Percentiles rank a stretch among this genome's conserved stretches.
Evolutionary conservation across 306 rosid species (phyloP).

Genomic region (Mimosa bimucronata): DNA sequence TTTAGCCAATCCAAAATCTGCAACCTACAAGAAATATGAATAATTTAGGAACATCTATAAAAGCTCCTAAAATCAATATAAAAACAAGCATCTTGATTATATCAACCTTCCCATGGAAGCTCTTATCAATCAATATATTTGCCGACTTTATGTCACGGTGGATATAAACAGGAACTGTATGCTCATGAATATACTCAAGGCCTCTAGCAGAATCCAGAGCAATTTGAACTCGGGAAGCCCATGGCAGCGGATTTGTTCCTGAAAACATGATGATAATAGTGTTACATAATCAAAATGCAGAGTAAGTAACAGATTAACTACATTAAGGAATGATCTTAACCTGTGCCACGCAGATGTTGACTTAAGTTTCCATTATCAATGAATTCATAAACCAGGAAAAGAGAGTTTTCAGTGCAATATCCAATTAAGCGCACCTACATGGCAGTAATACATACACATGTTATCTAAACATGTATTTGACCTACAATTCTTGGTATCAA

Average conservation of each 20-base stretch:
- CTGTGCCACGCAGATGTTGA: background rate
- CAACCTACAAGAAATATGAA: background rate
- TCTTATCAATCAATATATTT: background rate
- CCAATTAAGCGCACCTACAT: constrained; percentile 1
- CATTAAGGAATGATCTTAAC: background rate
- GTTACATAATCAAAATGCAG: background rate
- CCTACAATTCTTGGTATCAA: background rate
- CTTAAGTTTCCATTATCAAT: background rate
- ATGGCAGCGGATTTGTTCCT: background rate
- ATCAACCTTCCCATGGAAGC: background rate
- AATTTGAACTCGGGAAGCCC: background rate
- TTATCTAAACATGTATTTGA: background rate
- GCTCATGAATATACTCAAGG: background rate
- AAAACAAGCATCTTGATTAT: background rate
- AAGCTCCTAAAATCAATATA: background rate
- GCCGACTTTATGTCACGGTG: background rate
- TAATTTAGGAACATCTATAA: background rate
- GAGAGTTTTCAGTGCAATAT: background rate
- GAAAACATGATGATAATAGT: background rate
- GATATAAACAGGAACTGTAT: background rate
- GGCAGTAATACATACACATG: background rate
- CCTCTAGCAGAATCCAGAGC: background rate
- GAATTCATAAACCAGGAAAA: background rate
- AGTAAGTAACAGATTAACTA: background rate
- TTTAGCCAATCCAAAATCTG: background rate